phyloP scores from a whole-genome alignment of 805 yeast genomes.

The Candida corydali region DNA sequence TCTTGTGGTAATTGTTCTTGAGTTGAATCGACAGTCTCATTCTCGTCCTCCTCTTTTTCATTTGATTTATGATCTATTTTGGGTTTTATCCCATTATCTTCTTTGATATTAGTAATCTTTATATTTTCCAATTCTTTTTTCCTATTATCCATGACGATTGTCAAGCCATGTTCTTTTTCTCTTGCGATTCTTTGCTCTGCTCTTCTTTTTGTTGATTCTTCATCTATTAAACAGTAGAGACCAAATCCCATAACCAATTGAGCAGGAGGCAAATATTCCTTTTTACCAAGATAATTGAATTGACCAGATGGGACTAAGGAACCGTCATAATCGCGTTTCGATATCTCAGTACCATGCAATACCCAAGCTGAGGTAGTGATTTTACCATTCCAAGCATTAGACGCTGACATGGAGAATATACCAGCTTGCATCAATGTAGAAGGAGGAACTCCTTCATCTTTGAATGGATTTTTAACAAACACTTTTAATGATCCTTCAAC shows the following conservation, averaged over 20 bases:
- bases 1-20: not conserved
- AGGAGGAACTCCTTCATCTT: conserved; percentile 73
- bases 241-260: conserved; percentile 90
- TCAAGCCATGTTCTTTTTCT: conserved; percentile 36
- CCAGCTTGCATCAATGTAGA: conserved; percentile 89
- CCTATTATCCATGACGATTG: conserved; percentile 30
- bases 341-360: conserved; percentile 63
- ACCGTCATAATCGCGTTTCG: conserved; percentile 65
- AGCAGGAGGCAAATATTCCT: conserved; percentile 67
- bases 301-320: conserved; percentile 57
- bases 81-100: not conserved
- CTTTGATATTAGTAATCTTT: conserved; percentile 4
- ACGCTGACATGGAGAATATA: conserved; percentile 70
- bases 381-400: conserved; percentile 89
- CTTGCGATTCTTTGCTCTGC: conserved; percentile 23
- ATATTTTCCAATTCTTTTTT: conserved; percentile 26
- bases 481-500: conserved; percentile 71
- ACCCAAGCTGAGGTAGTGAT: conserved; percentile 82
- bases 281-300: conserved; percentile 52
- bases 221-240: conserved; percentile 67
- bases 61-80: not conserved
- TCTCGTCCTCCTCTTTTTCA: not conserved
- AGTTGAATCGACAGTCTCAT: conserved; percentile 8
- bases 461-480: conserved; percentile 74
- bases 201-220: conserved; percentile 41